Conservation (phyloP, 345 rosid species). For the Gossypium turneri region DNA sequence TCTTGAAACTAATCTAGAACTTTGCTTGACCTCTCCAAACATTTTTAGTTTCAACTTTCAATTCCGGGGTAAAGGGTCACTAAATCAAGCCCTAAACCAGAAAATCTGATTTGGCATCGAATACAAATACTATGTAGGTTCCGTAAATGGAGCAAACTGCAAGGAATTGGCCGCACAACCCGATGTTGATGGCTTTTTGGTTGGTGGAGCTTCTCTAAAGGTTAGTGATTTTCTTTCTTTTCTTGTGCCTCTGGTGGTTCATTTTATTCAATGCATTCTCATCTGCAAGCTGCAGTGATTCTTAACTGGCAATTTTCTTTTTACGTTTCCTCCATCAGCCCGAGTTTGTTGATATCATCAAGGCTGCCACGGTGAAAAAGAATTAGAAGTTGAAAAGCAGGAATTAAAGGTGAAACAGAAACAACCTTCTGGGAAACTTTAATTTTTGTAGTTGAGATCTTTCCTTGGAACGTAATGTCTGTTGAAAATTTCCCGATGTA, state of each 20-base stretch:
- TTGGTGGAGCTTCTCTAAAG: constrained; percentile 79
- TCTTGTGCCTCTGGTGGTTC: background rate
- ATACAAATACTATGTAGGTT: constrained; percentile 29
- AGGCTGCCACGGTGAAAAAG: constrained; percentile 52
- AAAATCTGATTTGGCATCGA: background rate
- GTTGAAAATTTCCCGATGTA: background rate
- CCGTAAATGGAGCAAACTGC: constrained; percentile 70
- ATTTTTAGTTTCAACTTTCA: background rate
- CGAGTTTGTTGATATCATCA: constrained; percentile 64
- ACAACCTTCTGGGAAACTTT: background rate
- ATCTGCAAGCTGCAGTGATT: background rate
- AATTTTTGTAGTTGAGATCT: background rate
- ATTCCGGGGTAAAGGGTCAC: background rate
- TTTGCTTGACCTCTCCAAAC: background rate
- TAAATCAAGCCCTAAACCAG: background rate
- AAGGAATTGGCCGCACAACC: constrained; percentile 55
- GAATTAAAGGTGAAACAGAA: background rate
- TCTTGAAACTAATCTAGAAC: background rate
- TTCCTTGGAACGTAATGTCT: background rate
- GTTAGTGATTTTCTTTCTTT: constrained; percentile 17
- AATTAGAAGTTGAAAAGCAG: constrained; percentile 25
- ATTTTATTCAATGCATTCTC: background rate
- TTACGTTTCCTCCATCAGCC: constrained; percentile 30
- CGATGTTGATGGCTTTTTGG: constrained; percentile 77
- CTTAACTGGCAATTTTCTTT: background rate